Conservation (phyloP, 805 yeast genomes). For the Candida krabiensis region DNA sequence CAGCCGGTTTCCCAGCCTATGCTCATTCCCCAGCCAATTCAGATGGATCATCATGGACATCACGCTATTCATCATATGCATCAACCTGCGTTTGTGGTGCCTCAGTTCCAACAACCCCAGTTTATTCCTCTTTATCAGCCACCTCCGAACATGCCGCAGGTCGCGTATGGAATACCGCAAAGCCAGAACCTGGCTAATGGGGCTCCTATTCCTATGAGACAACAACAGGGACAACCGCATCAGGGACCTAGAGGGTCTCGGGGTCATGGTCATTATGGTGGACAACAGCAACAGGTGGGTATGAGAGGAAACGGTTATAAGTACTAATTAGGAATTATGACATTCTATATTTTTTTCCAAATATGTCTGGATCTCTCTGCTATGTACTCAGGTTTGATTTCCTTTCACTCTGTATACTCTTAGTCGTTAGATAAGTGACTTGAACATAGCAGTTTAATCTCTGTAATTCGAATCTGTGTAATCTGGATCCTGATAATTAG, state of each 20-base stretch:
- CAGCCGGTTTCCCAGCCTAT: conserved; percentile 19
- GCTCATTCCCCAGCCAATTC: conserved; percentile 22
- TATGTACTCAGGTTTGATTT: too few species aligned
- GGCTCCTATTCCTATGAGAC: conserved; percentile 15
- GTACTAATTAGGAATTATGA: not conserved
- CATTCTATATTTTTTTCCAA: too few species aligned
- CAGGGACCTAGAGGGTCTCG: conserved; percentile 17
- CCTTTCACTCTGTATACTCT: too few species aligned
- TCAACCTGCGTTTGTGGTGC: conserved; percentile 19
- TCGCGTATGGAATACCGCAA: conserved; percentile 18
- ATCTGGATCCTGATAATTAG: too few species aligned
- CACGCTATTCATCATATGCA: conserved; percentile 13
- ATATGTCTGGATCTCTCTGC: too few species aligned
- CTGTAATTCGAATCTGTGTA: too few species aligned
- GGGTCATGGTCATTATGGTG: conserved; percentile 12
- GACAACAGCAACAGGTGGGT: conserved; percentile 12
- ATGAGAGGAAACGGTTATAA: conserved; percentile 9
- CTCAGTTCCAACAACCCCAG: conserved; percentile 22
- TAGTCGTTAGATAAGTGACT: too few species aligned
- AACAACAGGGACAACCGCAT: conserved; percentile 15
- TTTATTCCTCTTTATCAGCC: conserved; percentile 20
- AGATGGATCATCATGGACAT: conserved; percentile 17
- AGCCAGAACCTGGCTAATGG: conserved; percentile 10
- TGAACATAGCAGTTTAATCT: too few species aligned
- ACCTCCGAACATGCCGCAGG: conserved; percentile 17